Percentiles rank a stretch among this genome's conserved stretches.
Evolutionary conservation across 306 rosid genomes (phyloP).

Genomic region (Potentilla sterilis): DNA sequence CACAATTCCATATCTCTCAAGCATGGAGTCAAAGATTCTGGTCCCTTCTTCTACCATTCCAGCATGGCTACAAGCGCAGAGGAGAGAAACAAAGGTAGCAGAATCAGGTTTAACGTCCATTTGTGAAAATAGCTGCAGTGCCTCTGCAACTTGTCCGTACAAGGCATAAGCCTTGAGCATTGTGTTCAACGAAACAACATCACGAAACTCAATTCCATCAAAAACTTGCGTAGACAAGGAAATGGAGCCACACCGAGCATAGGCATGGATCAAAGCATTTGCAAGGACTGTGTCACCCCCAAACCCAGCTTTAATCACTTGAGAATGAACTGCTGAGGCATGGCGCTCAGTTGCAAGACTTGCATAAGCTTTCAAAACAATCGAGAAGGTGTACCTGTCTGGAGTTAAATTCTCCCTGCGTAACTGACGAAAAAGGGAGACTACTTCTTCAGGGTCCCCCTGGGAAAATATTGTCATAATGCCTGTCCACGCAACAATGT

Average conservation of each 20-base stretch:
- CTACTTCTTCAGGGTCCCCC: conserved; percentile 63
- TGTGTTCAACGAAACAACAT: conserved; percentile 89
- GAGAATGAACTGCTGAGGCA: conserved; percentile 61
- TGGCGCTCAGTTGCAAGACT: conserved; percentile 59
- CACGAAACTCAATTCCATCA: conserved; percentile 40
- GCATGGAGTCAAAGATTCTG: conserved; percentile 52
- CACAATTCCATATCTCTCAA: conserved; percentile 37
- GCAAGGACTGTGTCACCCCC: conserved; percentile 55
- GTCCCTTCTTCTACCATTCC: conserved; percentile 73
- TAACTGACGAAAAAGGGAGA: conserved; percentile 62
- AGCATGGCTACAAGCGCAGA: conserved; percentile 83
- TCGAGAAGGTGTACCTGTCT: conserved; percentile 75
- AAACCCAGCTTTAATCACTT: conserved; percentile 61
- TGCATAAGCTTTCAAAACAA: conserved; percentile 75
- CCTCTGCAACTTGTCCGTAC: conserved; percentile 71
- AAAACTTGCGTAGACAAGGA: conserved; percentile 61
- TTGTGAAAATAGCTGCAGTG: conserved; percentile 51
- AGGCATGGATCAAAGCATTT: conserved; percentile 84
- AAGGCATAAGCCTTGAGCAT: conserved; percentile 80
- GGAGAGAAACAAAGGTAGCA: conserved; percentile 77
- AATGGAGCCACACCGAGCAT: conserved; percentile 77
- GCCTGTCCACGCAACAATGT: conserved; percentile 84
- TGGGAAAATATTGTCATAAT: conserved; percentile 65
- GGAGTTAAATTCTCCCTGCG: conserved; percentile 47
- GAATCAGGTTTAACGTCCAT: conserved; percentile 64